Evolutionary conservation across 306 rosid species (phyloP).

Genomic region (Sechiopsis laciniata): DNA sequence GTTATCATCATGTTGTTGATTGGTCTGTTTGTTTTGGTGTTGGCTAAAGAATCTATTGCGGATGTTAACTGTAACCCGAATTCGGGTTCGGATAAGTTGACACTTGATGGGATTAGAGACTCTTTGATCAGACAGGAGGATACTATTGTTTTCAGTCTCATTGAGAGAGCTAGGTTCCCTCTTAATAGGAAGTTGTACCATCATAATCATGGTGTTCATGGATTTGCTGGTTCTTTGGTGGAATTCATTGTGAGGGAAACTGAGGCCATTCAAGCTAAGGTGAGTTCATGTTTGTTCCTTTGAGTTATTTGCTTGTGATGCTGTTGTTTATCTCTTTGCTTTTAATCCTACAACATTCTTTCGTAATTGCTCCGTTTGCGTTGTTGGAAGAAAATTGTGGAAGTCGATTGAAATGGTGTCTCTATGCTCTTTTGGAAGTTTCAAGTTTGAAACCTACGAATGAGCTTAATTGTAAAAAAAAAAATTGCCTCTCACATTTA

Average conservation of each 20-base stretch:
- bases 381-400: not conserved
- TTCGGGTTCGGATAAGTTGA: slow-evolving; percentile 27
- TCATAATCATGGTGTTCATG: slow-evolving; percentile 15
- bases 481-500: no score
- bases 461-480: no score
- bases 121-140: slow-evolving; percentile 71
- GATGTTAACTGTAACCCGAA: slow-evolving; percentile 21
- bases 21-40: slow-evolving; percentile 31
- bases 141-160: slow-evolving; percentile 55
- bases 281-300: slow-evolving; percentile 18
- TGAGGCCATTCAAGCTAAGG: slow-evolving; percentile 66
- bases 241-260: slow-evolving; percentile 47
- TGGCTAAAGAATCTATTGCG: slow-evolving; percentile 30
- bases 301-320: not conserved
- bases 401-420: not conserved
- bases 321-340: not conserved
- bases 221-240: slow-evolving; percentile 44
- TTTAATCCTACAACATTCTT: not conserved
- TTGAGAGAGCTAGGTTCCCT: slow-evolving; percentile 69
- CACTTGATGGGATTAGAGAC: slow-evolving; percentile 56
- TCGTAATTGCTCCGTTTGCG: not conserved
- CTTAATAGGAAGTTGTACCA: slow-evolving; percentile 47
- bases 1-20: slow-evolving; percentile 22
- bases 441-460: no score
- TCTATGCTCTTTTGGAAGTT: not conserved